Evolutionary conservation across 805 yeast genomes (phyloP).

Genomic region (Candida anglica): DNA sequence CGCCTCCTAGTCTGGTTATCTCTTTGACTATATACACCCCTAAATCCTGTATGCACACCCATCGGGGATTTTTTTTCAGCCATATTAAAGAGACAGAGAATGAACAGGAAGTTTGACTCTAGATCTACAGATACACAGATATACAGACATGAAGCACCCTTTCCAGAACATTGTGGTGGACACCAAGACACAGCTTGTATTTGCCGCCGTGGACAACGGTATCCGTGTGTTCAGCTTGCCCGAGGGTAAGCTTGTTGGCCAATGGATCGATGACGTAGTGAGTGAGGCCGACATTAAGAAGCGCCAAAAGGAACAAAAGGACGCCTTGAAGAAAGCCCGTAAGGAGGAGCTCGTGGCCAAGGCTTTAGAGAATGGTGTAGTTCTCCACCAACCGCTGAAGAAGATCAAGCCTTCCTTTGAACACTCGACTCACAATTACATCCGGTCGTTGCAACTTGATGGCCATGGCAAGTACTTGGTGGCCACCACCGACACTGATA

Average conservation of each 20-base stretch:
- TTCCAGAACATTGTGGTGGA: slow-evolving; percentile 54
- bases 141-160: slow-evolving; percentile 66
- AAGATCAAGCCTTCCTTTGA: slow-evolving; percentile 14
- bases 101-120: too few relatives aligned
- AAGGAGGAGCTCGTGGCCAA: slow-evolving; percentile 11
- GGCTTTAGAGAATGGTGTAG: slow-evolving; percentile 10
- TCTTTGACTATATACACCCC: too few relatives aligned
- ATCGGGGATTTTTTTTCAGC: too few relatives aligned
- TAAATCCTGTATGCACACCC: too few relatives aligned
- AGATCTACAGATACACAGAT: too few relatives aligned
- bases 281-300: slow-evolving; percentile 41
- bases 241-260: slow-evolving; percentile 33
- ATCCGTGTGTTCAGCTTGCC: slow-evolving; percentile 58
- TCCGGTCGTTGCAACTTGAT: slow-evolving; percentile 58
- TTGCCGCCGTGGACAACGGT: slow-evolving; percentile 54
- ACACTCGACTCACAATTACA: slow-evolving; percentile 61
- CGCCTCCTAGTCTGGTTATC: too few relatives aligned
- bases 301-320: slow-evolving; percentile 41
- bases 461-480: slow-evolving; percentile 52
- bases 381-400: slow-evolving; percentile 22
- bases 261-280: slow-evolving; percentile 62
- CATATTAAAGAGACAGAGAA: too few relatives aligned
- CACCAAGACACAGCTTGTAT: slow-evolving; percentile 43
- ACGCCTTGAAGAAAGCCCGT: slow-evolving; percentile 19
- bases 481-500: slow-evolving; percentile 78